Base-by-base conservation (phyloP, 2,329 filamentous ascomycete genomes). In the Saccharata proteae region DNA sequence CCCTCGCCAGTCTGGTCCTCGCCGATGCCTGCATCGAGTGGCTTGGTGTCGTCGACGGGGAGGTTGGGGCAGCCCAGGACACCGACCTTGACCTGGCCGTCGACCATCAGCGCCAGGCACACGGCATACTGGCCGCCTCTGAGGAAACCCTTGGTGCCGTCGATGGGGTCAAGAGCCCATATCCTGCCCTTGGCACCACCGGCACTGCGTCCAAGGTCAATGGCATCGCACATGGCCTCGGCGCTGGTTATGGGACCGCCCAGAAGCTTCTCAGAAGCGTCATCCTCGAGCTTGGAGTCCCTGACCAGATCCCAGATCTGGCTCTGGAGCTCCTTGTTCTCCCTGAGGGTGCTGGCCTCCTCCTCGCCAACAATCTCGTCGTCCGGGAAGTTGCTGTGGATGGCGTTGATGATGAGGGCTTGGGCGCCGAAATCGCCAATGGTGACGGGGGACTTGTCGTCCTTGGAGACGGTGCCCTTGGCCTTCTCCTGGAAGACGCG, bases 391-490 rank as follows among this genome's bases (percentile, higher is more conserved):
- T 80, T 83, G 59, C 82, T 74, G 58, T 78, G 77, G 44, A 98
- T 77, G 16, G 88, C 88, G 35, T 77, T 71, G 51, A 96, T 93
- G 59, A 98, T 93, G 43, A 98, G 74, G 18, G 90, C 86, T 64
- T 98, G 90, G 21, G 90, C 92, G 50, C 90, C 90, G 57, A 93
- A 96, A 63, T 98, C 90, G 55, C 88, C 90, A 47, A 96, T 90
- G 12, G 90, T 98, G 47, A 98, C 90, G 42, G 90, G 90, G 7
- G 86, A 93, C 54, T 83, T 84, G 67, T 98, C 90, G 58, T 83
- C 79, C 65, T 98, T 98, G 55, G 79, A 80, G 30, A 93, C 69
- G 26, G 90, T 94, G 45, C 88, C 88, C 64, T 96, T 96, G 47
- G 84, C 80, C 59, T 88, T 90, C 46, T 88, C 80, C 61, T 85